phyloP scores from a whole-genome alignment of 208 protist species.

The Crithidia bombi region DNA sequence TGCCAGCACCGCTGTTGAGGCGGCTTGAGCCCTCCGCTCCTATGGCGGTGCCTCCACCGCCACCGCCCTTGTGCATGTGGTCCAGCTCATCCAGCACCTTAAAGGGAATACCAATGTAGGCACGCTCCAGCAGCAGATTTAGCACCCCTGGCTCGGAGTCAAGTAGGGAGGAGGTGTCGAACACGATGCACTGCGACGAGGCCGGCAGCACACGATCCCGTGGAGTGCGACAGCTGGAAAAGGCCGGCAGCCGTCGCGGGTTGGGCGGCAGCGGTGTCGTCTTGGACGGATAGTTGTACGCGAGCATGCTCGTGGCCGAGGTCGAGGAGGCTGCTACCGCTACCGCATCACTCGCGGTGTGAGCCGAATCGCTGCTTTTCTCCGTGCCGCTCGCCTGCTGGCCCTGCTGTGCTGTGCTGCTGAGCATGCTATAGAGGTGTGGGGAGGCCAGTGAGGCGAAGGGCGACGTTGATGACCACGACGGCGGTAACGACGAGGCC shows the following conservation, averaged over 20 bases:
- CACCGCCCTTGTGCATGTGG: constrained; percentile 53
- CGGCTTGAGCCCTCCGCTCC: constrained; percentile 15
- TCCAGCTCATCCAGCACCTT: constrained; percentile 81
- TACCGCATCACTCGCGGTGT: too few species aligned
- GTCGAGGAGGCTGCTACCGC: too few species aligned
- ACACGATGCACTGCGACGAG: constrained; percentile 47
- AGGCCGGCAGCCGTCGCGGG: not conserved
- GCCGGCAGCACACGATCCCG: not conserved
- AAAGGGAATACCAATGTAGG: constrained; percentile 69
- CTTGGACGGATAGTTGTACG: not conserved
- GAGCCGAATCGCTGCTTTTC: not conserved
- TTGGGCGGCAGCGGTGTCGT: not conserved
- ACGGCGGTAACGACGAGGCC: constrained; percentile 7
- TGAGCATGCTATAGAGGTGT: constrained; percentile 13
- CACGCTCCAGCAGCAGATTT: constrained; percentile 57
- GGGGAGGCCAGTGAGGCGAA: constrained; percentile 28
- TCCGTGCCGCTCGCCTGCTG: not conserved
- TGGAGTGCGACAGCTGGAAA: not conserved
- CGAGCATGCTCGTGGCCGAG: too few species aligned
- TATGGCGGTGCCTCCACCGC: too few species aligned
- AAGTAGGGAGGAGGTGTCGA: constrained; percentile 80
- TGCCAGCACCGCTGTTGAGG: not conserved
- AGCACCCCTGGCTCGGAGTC: constrained; percentile 50
- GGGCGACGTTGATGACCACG: constrained; percentile 27
- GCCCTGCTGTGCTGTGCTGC: constrained; percentile 4